Base-by-base conservation (phyloP, 2,329 filamentous ascomycete genomes). In the Pseudogymnoascus sp. region DNA sequence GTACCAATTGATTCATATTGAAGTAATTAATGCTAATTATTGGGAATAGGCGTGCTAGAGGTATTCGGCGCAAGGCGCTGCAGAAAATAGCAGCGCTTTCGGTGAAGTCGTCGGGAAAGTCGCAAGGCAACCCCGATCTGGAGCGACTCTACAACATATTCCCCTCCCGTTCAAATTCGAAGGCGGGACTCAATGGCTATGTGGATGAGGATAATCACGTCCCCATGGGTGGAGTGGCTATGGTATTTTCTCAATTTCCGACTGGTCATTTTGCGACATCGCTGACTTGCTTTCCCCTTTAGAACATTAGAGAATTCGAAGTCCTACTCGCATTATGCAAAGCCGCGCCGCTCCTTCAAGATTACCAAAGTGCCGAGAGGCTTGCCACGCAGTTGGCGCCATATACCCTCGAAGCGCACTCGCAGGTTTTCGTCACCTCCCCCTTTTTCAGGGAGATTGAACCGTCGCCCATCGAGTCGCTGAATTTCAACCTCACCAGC, bases 301-400 rank as follows among this genome's bases (percentile, higher is more conserved):
- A 95, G 91, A 90, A 87, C 61, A 85, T 92, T 61, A 87, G 90
- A 70, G 95, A 99, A 79, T 88, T 96, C 68, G 93, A 99, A 74
- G 90, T 96, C 61, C 82, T 99, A 26, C 78, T 97, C 26, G 91
- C 94, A 45, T 81, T 99, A 26, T 97, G 93, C 79, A 93, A 92
- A 76, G 91, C 93, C 61, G 91, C 92, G 3, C 88, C 91, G 3
- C 82, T 85, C 23, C 81, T 97, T 26, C 81, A 86, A 61, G 86
- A 85, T 52, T 75, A 78, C 43, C 84, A 90, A 65, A 88, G 89
- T 71, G 92, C 92, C 29, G 85, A 90, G 69, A 88, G 86, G 69
- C 83, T 99, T 39, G 83, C 87, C n/a, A 80, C 82, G 35, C 92
- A 96, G 68, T 78, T 99, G 41, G 83, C 87, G 6, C 89, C 88